Evolutionary conservation across 2,329 filamentous ascomycete genomes (phyloP), one percentile per base, ranked within the genome.

Genomic region (Aspergillus jensenii): DNA sequence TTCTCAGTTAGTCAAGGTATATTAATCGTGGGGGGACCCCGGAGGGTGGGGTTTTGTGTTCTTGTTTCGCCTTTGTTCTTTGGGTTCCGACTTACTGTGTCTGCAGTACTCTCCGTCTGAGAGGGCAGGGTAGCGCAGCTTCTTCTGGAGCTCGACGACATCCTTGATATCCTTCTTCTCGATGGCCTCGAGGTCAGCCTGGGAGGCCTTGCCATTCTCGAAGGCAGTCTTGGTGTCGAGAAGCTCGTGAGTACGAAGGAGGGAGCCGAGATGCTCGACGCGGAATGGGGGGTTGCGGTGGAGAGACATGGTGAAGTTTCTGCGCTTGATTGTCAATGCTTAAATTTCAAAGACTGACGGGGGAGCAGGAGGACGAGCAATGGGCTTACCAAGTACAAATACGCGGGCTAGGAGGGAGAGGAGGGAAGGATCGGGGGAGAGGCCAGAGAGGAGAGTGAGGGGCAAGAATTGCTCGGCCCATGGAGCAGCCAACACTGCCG

Each of bases 191-290:
- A 92, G 81, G 59, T 87, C 81, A n/a, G 83, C 77, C 50, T 79
- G 69, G 7, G 79, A 75, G 43, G 81, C 71, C 63, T 83, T 76
- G 58, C 84, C 84, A 55, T 84, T 82, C 62, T 87, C 79, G 59
- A 81, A 73, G 69, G 82, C 71, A 63, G 81, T 77, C 73, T 88
- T 81, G 48, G 83, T 83, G 47, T 84, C 78, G 14, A 89, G 79
- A 25, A 91, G 81, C 52, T 82, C 75, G 52, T 84, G 73, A 1
- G 88, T 87, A 33, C 88, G 86, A 58, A 90, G 82, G 33, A 91
- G 79, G 14, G 87, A 90, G 50, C 88, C 88, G 60, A 90, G 82
- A 64, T 91, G 88, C 75, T 91, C 88, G 59, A 87, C 87, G 69
- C 89, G 83, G 75, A 89, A 90, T 50, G 86, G 87, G 43, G 85